A percentile compares a stretch with the other conserved stretches of the same genome.
phyloP scores from a whole-genome alignment of 192 early-diverging fungal species.

The Allomyces javanicus region DNA sequence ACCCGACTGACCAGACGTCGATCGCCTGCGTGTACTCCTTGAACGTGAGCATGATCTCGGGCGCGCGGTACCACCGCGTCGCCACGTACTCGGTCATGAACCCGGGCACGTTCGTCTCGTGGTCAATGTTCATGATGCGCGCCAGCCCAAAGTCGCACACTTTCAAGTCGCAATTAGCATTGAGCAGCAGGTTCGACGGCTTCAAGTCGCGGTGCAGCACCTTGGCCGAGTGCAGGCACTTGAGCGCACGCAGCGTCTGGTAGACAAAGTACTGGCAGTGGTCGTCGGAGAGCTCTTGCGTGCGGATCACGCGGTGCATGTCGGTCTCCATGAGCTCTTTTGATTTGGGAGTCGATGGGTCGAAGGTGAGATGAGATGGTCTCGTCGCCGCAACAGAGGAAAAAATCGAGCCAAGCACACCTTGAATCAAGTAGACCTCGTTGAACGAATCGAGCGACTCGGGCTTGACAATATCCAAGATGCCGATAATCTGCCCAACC shows the following conservation, averaged over 20 bases:
- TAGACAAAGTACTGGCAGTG: conserved; percentile 85
- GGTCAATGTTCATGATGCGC: conserved; percentile 64
- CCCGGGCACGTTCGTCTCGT: conserved; percentile 52
- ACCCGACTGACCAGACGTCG: conserved; percentile 82
- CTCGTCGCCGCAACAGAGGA: too few species aligned
- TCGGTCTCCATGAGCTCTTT: conserved; percentile 74
- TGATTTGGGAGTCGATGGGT: neutral
- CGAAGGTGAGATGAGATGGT: too few species aligned
- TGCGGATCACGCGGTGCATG: conserved; percentile 73
- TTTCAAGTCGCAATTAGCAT: conserved; percentile 9
- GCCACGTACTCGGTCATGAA: conserved; percentile 96
- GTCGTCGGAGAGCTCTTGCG: conserved; percentile 61
- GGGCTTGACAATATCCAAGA: conserved; percentile 79
- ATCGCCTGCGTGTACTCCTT: conserved; percentile 98
- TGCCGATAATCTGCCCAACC: conserved; percentile 53
- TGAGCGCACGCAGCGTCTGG: conserved; percentile 69
- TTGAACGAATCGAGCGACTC: conserved; percentile 36
- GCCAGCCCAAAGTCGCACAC: conserved; percentile 88
- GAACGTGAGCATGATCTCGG: conserved; percentile 92
- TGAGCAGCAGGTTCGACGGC: conserved; percentile 25
- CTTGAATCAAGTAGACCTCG: conserved; percentile 63
- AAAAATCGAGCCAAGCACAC: neutral
- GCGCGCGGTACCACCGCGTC: conserved; percentile 85
- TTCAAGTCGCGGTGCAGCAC: conserved; percentile 92
- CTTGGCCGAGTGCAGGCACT: conserved; percentile 84